Base-by-base conservation (phyloP, 2,329 filamentous ascomycete species). In the Monosporascus sp. region DNA sequence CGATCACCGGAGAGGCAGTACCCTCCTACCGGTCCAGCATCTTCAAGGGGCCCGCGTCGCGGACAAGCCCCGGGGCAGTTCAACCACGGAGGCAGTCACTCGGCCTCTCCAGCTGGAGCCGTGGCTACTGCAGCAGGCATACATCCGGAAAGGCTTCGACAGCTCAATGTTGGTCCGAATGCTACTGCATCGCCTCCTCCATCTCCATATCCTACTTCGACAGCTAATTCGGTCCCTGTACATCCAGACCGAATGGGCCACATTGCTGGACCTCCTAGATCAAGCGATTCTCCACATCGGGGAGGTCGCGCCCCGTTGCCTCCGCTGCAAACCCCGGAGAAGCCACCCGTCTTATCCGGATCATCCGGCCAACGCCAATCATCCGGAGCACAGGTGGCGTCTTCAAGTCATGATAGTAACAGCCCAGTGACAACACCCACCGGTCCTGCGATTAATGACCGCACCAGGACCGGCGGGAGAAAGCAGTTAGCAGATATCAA, bases 401-500 rank as follows among this genome's bases (percentile, higher is more conserved):
- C 53, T 1, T 57, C 62, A 7, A 60, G 56, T 41, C 37, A 56
- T 35, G 66, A 69, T n/a, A 52, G 45, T 47, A 61, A 55, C 35
- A 68, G 56, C 41, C 54, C 64, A 22, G 63, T 69, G 49, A 57
- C 64, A 31, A 62, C 64, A 17, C 67, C 68, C 15, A 69, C 67
- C 8, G 67, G 67, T n/a, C 69, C 66, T 39, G 63, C 68, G 14
- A 49, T 62, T 46, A 66, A 62, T 44, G 66, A 70, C 47, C 65
- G 69, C 27, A 69, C 63, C 58, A 59, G 74, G 51, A 66, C 66
- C 47, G 65, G 77, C 31, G 72, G 76, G 18, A 71, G 75, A 54
- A 73, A 82, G 53, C 80, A 85, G 59, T 70, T 86, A 31, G 77
- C 77, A 14, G 78, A 79, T 46, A 85, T 87, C 54, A 83, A 84